Conservation (phyloP, 306 rosid species). For the Morella rubra region DNA sequence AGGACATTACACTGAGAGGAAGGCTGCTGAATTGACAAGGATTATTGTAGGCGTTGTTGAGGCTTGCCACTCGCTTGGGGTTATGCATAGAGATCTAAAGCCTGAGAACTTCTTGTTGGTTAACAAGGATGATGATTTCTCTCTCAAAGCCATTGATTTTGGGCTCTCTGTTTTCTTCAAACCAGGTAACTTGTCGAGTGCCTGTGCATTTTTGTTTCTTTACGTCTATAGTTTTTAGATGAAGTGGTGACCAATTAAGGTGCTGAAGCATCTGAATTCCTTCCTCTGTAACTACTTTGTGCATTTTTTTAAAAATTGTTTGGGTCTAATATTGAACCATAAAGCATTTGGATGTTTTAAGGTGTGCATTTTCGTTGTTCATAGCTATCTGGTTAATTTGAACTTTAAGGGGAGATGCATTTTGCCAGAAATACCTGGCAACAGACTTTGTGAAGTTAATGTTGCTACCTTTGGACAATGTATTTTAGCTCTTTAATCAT, state of each 20-base stretch:
- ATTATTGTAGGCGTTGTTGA: slow-evolving; percentile 92
- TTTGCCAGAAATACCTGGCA: not conserved
- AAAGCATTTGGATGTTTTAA: not conserved
- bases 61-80: slow-evolving; percentile 95
- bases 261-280: not conserved
- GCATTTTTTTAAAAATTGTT: not conserved
- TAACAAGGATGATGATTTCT: slow-evolving; percentile 87
- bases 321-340: not conserved
- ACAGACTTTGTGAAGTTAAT: not conserved
- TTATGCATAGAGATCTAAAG: slow-evolving; percentile 94
- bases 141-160: slow-evolving; percentile 94
- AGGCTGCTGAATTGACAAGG: slow-evolving; percentile 86
- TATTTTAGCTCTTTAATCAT: too few species aligned
- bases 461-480: not conserved
- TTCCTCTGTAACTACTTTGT: not conserved
- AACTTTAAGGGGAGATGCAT: not conserved
- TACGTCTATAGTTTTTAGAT: not conserved
- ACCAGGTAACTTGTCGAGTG: slow-evolving; percentile 55
- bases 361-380: not conserved
- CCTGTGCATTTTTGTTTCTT: not conserved
- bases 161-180: slow-evolving; percentile 97
- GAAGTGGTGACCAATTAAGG: not conserved
- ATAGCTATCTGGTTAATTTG: not conserved
- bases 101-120: slow-evolving; percentile 92
- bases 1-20: slow-evolving; percentile 89